Percentiles rank a stretch among this genome's conserved stretches.
These are phyloP conservation scores for Trichoderma koningii DNA, from an alignment of 2,329 filamentous ascomycete genomes.

Conservation along the genomic window DNA sequence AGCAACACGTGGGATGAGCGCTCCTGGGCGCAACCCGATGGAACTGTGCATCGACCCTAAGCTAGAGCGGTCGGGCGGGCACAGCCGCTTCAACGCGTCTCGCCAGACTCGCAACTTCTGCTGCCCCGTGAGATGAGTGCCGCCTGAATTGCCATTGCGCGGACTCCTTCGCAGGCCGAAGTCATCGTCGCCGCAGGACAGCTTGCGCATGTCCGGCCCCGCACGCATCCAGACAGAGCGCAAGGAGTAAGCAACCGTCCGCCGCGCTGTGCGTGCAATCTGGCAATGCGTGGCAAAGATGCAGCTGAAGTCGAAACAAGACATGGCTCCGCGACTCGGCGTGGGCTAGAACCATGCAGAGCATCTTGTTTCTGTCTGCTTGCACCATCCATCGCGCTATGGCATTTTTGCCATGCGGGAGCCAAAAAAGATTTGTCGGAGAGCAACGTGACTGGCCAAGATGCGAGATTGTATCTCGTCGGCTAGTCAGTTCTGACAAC, in stretches of 20 bases:
- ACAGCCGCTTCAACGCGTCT: constrained; percentile 16
- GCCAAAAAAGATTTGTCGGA: constrained; percentile 19
- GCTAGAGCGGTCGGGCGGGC: constrained; percentile 14
- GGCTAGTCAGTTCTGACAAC: constrained; percentile 10
- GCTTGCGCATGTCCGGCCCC: not conserved
- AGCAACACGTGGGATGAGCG: constrained; percentile 23
- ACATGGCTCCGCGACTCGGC: constrained; percentile 1
- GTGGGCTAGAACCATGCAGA: constrained; percentile 13
- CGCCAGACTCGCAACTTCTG: not conserved
- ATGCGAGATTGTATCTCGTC: constrained; percentile 23
- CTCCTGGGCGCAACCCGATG: constrained; percentile 20
- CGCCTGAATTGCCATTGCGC: not conserved
- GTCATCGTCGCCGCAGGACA: not conserved
- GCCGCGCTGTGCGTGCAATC: not conserved
- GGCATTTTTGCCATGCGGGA: constrained; percentile 25
- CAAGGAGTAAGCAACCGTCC: not conserved
- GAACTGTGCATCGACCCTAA: not conserved
- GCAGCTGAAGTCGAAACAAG: constrained; percentile 14
- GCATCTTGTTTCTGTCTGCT: constrained; percentile 1
- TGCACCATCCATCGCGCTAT: constrained; percentile 21
- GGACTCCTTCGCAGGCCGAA: not conserved
- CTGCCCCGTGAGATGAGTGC: not conserved
- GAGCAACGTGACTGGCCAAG: constrained; percentile 21
- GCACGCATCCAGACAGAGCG: not conserved
- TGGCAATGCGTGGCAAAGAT: not conserved